Evolutionary conservation across 139 green algal species (phyloP), one percentile per base, ranked within the genome.

Genomic region (Closterium sp.): DNA sequence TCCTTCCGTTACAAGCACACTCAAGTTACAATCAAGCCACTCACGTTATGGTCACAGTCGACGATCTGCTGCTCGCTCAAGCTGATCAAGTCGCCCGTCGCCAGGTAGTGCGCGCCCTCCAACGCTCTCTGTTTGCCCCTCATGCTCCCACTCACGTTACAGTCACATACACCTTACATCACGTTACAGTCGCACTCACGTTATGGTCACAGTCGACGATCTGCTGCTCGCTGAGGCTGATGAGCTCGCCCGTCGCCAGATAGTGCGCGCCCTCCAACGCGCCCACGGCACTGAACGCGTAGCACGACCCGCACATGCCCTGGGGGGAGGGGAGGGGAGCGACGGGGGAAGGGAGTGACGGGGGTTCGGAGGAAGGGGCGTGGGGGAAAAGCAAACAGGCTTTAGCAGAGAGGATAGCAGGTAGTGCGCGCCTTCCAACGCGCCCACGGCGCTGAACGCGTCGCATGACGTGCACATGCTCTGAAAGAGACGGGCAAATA

Each of bases 51-150:
- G 28, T 21, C 28, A 87, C 85, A 87, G 85, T 87, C 28, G 85
- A 87, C 28, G 85, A 98, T 85, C 93, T 97, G 95, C 94, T 98
- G 97, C 92, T 97, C 96, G 9, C 93, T 96, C 21, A 98, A 94
- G 62, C 34, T 91, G 24, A 92, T 90, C n/a, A 94, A 50, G 27
- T 32, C 28, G 85, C 85, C 85, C n/a, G 85, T 87, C 85, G 85
- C n/a, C 19, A 87, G 10, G 24, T 31, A 34, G 28, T 87, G 85
- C 85, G 28, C 85, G 1, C 7, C 85, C 85, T 87, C 85, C 22
- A 17, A 17, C n/a, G 19, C 85, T 29, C 85, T 87, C 27, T 9
- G 3, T 10, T 86, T 86, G 24, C 79, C 79, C 85, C 85, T 13
- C 5, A 32, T 31, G 19, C 1, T 87, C 32, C 85, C 3, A 87